These are phyloP conservation scores for Sugiyamaella xylanicola DNA, from an alignment of 1,139 yeast genomes.

Conservation along the genomic window DNA sequence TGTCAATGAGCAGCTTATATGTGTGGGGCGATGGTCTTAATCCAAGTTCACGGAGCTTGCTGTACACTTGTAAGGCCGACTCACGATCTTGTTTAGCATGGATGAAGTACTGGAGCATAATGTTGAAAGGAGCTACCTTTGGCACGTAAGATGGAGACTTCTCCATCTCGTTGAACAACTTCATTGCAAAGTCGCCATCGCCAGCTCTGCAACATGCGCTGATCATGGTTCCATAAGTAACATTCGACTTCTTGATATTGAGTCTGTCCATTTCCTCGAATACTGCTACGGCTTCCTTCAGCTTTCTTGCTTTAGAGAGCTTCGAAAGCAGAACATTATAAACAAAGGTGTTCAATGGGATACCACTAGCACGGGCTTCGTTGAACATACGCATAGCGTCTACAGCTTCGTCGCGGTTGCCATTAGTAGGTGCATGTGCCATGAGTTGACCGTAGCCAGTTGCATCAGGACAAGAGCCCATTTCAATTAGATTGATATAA, in stretches of 20 bases:
- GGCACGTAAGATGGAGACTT: constrained; percentile 37
- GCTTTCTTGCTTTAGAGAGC: constrained; percentile 43
- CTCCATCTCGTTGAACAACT: constrained; percentile 45
- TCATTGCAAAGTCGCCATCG: constrained; percentile 41
- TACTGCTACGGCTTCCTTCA: constrained; percentile 39
- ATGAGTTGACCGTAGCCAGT: constrained; percentile 44
- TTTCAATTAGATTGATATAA: constrained; percentile 36
- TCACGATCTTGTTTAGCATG: constrained; percentile 41
- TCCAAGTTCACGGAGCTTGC: constrained; percentile 36
- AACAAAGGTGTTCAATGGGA: constrained; percentile 41
- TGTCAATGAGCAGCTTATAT: constrained; percentile 47
- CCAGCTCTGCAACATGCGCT: constrained; percentile 46
- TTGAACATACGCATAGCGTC: constrained; percentile 42
- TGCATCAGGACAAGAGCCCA: constrained; percentile 44
- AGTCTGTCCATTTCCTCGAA: constrained; percentile 41
- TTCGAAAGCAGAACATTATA: constrained; percentile 45
- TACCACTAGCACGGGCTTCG: constrained; percentile 42
- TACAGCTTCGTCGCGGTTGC: constrained; percentile 40
- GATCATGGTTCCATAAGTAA: constrained; percentile 48
- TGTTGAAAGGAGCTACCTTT: constrained; percentile 46
- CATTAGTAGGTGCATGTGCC: constrained; percentile 32
- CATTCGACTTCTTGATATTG: constrained; percentile 37
- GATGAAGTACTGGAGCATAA: constrained; percentile 45
- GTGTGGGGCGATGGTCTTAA: constrained; percentile 45
- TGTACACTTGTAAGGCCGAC: constrained; percentile 41